Percentiles rank a stretch among this genome's conserved stretches.
Evolutionary conservation across 345 rosid genomes (phyloP).

Genomic region (Eucalyptus polybractea): DNA sequence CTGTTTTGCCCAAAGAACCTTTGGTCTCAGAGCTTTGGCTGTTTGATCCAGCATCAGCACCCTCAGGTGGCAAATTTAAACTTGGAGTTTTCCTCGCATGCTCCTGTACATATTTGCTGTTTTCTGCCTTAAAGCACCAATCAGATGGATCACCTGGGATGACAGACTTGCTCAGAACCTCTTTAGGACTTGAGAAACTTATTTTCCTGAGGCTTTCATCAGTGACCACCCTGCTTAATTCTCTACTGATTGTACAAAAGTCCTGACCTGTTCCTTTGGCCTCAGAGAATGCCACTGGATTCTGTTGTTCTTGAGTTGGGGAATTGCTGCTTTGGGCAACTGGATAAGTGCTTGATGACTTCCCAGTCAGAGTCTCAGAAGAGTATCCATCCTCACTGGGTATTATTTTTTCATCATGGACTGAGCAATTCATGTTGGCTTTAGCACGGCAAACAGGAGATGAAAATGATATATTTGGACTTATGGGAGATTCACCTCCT

Average conservation of each 20-base stretch:
- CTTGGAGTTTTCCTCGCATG: neutral
- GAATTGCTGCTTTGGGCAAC: neutral
- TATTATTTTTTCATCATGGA: conserved; percentile 2
- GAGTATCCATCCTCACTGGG: neutral
- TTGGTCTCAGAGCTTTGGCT: neutral
- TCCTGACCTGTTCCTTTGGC: neutral
- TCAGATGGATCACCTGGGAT: neutral
- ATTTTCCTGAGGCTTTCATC: neutral
- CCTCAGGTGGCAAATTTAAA: neutral
- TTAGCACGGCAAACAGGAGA: conserved; percentile 19
- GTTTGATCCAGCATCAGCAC: neutral
- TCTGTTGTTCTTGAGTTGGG: neutral
- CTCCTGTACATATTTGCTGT: neutral
- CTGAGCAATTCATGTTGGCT: conserved; percentile 4
- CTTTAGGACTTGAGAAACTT: neutral
- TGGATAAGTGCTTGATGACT: neutral
- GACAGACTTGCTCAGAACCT: neutral
- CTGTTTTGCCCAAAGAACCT: neutral
- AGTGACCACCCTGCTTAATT: neutral
- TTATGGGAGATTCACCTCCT: conserved; percentile 9
- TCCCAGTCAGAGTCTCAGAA: neutral
- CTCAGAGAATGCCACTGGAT: neutral
- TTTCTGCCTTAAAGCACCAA: neutral
- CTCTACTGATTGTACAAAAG: neutral
- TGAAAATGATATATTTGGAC: conserved; percentile 5